Conservation (phyloP, 1,139 yeast genomes). For the Saccharomyces hybrid region DNA sequence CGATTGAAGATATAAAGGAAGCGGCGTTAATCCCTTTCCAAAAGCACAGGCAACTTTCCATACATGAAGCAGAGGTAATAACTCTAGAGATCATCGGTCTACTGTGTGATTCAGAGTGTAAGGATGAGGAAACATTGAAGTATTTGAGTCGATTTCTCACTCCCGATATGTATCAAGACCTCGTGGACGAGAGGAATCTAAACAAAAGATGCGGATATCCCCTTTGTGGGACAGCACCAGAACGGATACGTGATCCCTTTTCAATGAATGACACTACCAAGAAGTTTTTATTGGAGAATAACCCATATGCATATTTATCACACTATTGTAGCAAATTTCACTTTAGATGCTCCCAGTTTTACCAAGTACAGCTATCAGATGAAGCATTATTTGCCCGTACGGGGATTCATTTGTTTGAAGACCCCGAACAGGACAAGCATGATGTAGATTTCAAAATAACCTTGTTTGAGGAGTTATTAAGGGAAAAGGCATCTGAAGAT, state of each 20-base stretch:
- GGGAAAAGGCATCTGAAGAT: conserved; percentile 41
- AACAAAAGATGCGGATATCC: conserved; percentile 84
- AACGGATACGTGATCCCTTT: conserved; percentile 31
- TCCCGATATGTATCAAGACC: conserved; percentile 59
- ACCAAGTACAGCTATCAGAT: conserved; percentile 58
- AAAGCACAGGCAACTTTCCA: conserved; percentile 36
- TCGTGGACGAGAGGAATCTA: conserved; percentile 73
- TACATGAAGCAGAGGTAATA: conserved; percentile 50
- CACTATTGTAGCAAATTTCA: conserved; percentile 75
- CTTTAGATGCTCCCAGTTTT: conserved; percentile 75
- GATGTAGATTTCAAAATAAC: conserved; percentile 45
- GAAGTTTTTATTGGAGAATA: conserved; percentile 39
- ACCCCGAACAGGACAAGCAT: conserved; percentile 36
- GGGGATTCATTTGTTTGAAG: conserved; percentile 37
- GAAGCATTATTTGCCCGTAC: conserved; percentile 70
- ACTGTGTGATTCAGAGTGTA: conserved; percentile 47
- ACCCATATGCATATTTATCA: conserved; percentile 64
- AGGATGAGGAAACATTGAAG: conserved; percentile 50
- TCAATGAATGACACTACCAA: conserved; percentile 37
- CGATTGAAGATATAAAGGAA: conserved; percentile 19
- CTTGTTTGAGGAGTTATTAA: conserved; percentile 68
- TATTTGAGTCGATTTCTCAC: conserved; percentile 66
- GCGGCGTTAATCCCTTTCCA: conserved; percentile 22
- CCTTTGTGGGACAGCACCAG: conserved; percentile 50
- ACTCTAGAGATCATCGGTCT: conserved; percentile 50